Evolutionary conservation across 768 basidiomycete genomes (phyloP).

Genomic region (Lepiota venenata): DNA sequence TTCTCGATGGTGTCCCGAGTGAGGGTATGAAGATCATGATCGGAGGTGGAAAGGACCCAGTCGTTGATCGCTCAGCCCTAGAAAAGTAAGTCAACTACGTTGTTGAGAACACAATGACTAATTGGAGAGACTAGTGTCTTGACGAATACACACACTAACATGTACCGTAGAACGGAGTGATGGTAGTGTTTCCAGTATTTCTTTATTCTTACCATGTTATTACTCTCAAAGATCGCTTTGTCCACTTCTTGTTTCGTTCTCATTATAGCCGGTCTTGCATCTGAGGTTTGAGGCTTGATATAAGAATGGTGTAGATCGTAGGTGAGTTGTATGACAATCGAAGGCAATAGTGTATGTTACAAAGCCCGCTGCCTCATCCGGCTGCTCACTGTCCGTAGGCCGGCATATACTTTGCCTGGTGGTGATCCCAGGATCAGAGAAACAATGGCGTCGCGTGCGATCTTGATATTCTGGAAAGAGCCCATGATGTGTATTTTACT

Average conservation of each 20-base stretch:
- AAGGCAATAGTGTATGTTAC: constrained; percentile 28
- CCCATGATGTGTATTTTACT: constrained; percentile 99
- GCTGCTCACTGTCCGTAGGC: constrained; percentile 85
- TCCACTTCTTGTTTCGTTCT: no score
- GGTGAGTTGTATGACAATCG: no score
- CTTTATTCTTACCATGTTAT: no score
- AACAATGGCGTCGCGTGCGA: constrained; percentile 94
- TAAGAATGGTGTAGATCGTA: no score
- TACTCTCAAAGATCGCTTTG: no score
- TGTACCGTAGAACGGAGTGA: neutral
- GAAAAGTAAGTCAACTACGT: constrained; percentile 46
- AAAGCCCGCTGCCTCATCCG: constrained; percentile 91
- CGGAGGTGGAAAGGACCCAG: constrained; percentile 61
- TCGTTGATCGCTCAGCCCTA: constrained; percentile 51
- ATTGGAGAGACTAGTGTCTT: neutral
- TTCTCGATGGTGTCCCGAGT: constrained; percentile 66
- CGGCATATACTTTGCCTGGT: constrained; percentile 91
- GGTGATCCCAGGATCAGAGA: constrained; percentile 94
- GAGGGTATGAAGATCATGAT: constrained; percentile 61
- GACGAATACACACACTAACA: no score
- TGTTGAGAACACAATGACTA: neutral
- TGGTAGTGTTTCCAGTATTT: no score
- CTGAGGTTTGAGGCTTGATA: no score
- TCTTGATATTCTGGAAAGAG: constrained; percentile 97
- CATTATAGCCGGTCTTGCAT: no score